Evolutionary conservation across 163 green algal genomes (phyloP), one percentile per base, ranked within the genome.

Genomic region (Trebouxia gelatinosa): DNA sequence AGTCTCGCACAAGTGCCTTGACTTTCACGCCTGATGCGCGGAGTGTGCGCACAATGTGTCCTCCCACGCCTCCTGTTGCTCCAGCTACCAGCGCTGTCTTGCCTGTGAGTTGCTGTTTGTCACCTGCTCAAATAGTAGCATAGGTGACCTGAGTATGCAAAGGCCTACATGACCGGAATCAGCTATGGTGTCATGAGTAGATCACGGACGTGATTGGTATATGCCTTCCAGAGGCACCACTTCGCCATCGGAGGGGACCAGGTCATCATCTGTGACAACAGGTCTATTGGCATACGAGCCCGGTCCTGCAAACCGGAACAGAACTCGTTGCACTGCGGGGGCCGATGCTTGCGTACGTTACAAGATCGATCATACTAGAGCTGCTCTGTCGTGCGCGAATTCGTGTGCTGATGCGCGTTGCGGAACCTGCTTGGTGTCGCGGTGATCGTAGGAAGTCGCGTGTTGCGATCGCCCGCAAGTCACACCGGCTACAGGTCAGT

Each of bases 21-120:
- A 92, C 86, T 6, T 85, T 32, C 11, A 93, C 80, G 19, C 87
- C 86, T 66, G 81, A 77, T 23, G 37, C 40, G 11, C 31, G 46
- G n/a, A 93, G 82, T 34, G 80, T 75, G 38, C 85, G 28, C 21
- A 91, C 86, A 16, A 90, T 80, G 1, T 74, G 34, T 34, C 82
- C 89, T 38, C 91, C 91, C 51, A 86, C 80, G 19, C 88, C 88
- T 6, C 91, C 91, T 35, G 87, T 94, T 7, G 91, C 91, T 0
- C 91, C 91, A 7, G 87, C 85, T 0, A 96, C 91, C 23, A 94
- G 65, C 35, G 89, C 86, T 6, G 85, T 89, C 13, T 86, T 72
- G 0, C 72, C 83, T 21, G 13, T 58, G 23, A 83, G 65, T 6
- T 61, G 31, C 68, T 76, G 40, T 4, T 31, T 76, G 40, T 61